Conservation (phyloP, 176 grass and related monocot genomes). For the Cenchrus fungigraminus region DNA sequence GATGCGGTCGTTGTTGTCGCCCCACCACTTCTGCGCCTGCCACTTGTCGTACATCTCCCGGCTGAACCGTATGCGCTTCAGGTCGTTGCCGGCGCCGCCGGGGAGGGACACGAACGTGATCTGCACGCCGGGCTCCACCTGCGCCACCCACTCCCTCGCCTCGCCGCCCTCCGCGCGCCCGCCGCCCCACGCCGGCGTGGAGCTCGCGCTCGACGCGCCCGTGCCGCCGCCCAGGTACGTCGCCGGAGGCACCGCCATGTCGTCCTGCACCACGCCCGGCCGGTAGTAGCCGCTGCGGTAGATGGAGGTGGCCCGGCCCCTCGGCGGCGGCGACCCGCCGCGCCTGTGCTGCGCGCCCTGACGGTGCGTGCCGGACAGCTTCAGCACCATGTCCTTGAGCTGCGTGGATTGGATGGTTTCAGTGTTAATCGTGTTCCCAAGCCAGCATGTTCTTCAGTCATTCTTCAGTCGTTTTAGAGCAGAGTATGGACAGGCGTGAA, state of each 20-base stretch:
- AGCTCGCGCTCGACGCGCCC: slow-evolving; percentile 43
- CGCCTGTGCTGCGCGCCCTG: slow-evolving; percentile 33
- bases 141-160: slow-evolving; percentile 81
- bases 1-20: slow-evolving; percentile 72
- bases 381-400: slow-evolving; percentile 73
- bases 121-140: slow-evolving; percentile 94
- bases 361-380: slow-evolving; percentile 57
- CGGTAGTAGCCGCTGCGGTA: slow-evolving; percentile 67
- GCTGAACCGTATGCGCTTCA: slow-evolving; percentile 80
- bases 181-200: slow-evolving; percentile 50
- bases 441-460: background rate
- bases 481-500: too few species aligned
- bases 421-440: too few species aligned
- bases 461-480: background rate
- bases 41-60: slow-evolving; percentile 79
- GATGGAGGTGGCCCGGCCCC: slow-evolving; percentile 50
- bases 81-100: slow-evolving; percentile 71
- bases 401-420: slow-evolving; percentile 8
- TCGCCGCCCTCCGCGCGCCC: slow-evolving; percentile 25
- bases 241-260: slow-evolving; percentile 65
- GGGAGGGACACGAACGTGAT: slow-evolving; percentile 88
- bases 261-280: slow-evolving; percentile 62
- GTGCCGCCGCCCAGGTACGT: slow-evolving; percentile 42
- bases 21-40: slow-evolving; percentile 86
- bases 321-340: slow-evolving; percentile 51